Evolutionary conservation across 257 asterid genomes (phyloP).

Genomic region (Cynanchum wilfordii): DNA sequence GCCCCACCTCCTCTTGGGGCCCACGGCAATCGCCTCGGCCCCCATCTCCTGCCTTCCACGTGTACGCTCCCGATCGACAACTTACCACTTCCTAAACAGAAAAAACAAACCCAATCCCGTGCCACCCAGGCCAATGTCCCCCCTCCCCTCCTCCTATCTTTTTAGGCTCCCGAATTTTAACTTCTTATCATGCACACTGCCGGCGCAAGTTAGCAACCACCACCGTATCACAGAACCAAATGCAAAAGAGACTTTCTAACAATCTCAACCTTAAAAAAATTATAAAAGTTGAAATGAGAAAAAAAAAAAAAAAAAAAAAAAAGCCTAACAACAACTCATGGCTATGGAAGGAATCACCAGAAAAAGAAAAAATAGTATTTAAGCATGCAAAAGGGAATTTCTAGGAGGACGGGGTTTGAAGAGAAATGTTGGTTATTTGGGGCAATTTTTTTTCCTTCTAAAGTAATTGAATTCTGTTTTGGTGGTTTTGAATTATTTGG

Average conservation of each 20-base stretch:
- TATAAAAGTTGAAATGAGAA: background rate
- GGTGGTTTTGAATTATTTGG: background rate
- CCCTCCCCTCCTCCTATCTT: too few relatives aligned
- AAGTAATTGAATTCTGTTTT: background rate
- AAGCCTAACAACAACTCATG: background rate
- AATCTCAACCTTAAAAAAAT: background rate
- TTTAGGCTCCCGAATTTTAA: background rate
- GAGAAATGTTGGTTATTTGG: conserved; percentile 6
- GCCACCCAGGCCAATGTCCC: background rate
- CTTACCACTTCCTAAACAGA: background rate
- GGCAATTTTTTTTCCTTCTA: background rate
- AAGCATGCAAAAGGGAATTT: background rate
- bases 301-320: background rate
- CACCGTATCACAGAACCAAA: background rate
- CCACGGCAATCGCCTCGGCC: conserved; percentile 34
- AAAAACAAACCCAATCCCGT: background rate
- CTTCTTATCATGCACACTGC: conserved; percentile 18
- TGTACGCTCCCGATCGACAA: conserved; percentile 30
- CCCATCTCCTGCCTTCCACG: conserved; percentile 43
- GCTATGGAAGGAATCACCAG: background rate
- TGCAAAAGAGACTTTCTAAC: background rate
- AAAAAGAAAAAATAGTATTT: background rate
- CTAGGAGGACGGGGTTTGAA: background rate
- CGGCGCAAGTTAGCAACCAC: conserved; percentile 28
- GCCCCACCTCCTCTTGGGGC: conserved; percentile 53